Evolutionary conservation across 2,329 filamentous ascomycete species (phyloP), one percentile per base, ranked within the genome.

Genomic region (Pseudogymnoascus sp.): DNA sequence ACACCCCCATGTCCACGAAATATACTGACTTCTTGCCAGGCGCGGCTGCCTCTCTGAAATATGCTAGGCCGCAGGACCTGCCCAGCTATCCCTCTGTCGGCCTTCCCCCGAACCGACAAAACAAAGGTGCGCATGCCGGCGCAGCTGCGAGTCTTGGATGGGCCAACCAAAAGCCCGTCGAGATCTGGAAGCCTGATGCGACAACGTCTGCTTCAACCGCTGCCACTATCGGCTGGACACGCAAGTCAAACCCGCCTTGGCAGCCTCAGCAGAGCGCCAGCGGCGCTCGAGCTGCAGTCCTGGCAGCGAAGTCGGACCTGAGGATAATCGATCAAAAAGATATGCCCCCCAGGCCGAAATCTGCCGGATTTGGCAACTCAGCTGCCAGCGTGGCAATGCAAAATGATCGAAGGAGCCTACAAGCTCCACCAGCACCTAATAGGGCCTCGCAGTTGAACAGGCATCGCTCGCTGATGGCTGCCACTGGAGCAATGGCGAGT

Each of bases 131-230:
- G 60, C 90, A 90, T 63, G 90, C 90, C 64, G 83, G 87, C 66
- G 85, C 89, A 62, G 91, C 91, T 61, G 90, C 90, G 41, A 83
- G 82, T 60, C 78, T 93, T 52, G 90, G 90, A 60, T 89, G 90
- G 79, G 80, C 84, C 59, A 89, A 84, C 70, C 84, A 84, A 68
- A 89, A 84, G 70, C 73, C 83, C 2, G 78, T 86, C 60, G 82
- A 89, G 72, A 78, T 80, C 71, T 89, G 86, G 86, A 87, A 83
- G 70, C 85, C 87, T 16, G 80, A 84, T 66, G 80, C 80, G 49
- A 81, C 79, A n/a, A 78, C 83, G 29, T 81, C 82, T 8, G 85
- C 86, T 7, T 80, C 81, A 61, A 81, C 81, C 62, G 85, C 85
- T 35, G 84, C 85, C 1, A 71, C 81, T 62, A 73, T 81, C 33